These are phyloP conservation scores for Apostasia shenzhenica DNA, from an alignment of 106 monocot species.

Conservation along the genomic window DNA sequence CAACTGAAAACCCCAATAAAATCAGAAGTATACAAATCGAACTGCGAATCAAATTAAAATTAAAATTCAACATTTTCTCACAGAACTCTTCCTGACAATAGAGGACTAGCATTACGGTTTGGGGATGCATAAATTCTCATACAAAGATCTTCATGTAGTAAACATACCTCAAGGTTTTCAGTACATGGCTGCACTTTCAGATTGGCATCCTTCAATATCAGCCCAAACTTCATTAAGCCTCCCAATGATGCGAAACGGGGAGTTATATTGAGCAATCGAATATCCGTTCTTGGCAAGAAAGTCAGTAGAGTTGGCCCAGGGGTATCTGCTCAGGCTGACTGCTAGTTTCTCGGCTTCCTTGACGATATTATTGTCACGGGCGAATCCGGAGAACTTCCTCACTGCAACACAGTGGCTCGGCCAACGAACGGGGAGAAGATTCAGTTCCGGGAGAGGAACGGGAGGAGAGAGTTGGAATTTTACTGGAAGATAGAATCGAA, in stretches of 20 bases:
- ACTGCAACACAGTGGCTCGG: constrained; percentile 56
- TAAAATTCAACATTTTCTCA: too few species aligned
- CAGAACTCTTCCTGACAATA: too few species aligned
- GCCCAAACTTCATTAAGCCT: constrained; percentile 79
- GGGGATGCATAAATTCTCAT: not conserved
- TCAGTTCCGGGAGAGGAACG: constrained; percentile 65
- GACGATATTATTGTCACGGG: constrained; percentile 59
- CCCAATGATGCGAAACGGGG: constrained; percentile 62
- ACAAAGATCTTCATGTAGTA: not conserved
- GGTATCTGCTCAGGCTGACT: constrained; percentile 43
- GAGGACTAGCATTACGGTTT: too few species aligned
- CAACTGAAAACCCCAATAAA: too few species aligned
- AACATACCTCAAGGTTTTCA: constrained; percentile 3
- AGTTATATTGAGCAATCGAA: constrained; percentile 75
- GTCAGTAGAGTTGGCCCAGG: constrained; percentile 58
- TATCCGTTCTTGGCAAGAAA: constrained; percentile 32
- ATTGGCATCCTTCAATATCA: constrained; percentile 45
- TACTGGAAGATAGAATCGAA: constrained; percentile 45
- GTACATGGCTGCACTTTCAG: constrained; percentile 15
- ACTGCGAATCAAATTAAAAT: too few species aligned
- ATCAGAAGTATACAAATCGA: too few species aligned
- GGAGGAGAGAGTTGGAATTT: constrained; percentile 76
- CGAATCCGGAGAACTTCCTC: constrained; percentile 71
- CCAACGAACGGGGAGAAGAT: constrained; percentile 51
- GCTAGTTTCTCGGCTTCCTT: constrained; percentile 73